A percentile compares a stretch with the other conserved stretches of the same genome.
Conservation (phyloP, 202 grass and related monocot species). For the Tripidium arundinaceum region DNA sequence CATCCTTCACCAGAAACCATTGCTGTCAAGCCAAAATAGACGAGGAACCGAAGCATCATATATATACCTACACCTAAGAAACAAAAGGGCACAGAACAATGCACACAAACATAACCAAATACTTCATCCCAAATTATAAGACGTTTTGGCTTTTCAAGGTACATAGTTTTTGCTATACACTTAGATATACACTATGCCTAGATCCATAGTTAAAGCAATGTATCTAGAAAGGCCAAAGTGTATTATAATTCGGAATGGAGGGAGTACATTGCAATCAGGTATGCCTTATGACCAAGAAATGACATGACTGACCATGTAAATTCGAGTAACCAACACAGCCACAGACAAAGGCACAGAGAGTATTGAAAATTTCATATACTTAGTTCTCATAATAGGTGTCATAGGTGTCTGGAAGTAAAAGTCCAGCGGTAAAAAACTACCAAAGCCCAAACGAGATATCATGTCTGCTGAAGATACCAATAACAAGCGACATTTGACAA, state of each 20-base stretch:
- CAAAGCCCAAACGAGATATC: constrained; percentile 23
- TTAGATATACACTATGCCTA: too few relatives aligned
- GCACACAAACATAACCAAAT: not conserved
- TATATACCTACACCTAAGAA: not conserved
- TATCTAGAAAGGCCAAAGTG: too few relatives aligned
- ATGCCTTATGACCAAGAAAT: not conserved
- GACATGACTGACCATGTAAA: not conserved
- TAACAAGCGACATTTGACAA: not conserved
- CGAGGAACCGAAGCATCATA: not conserved
- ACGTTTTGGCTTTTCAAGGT: too few relatives aligned
- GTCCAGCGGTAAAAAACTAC: not conserved
- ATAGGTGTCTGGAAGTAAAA: not conserved
- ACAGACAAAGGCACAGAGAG: not conserved
- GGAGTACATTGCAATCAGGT: not conserved
- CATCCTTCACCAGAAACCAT: not conserved
- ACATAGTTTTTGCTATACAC: too few relatives aligned
- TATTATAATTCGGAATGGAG: too few relatives aligned
- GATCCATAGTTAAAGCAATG: too few relatives aligned
- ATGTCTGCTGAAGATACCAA: constrained; percentile 10
- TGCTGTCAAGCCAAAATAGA: not conserved
- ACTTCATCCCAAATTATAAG: not conserved
- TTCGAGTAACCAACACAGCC: too few relatives aligned
- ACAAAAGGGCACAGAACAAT: not conserved
- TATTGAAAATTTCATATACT: constrained; percentile 1
- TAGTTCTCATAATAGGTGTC: constrained; percentile 4